Conservation (phyloP, 257 asterid species). For the Nicotiana attenuata region DNA sequence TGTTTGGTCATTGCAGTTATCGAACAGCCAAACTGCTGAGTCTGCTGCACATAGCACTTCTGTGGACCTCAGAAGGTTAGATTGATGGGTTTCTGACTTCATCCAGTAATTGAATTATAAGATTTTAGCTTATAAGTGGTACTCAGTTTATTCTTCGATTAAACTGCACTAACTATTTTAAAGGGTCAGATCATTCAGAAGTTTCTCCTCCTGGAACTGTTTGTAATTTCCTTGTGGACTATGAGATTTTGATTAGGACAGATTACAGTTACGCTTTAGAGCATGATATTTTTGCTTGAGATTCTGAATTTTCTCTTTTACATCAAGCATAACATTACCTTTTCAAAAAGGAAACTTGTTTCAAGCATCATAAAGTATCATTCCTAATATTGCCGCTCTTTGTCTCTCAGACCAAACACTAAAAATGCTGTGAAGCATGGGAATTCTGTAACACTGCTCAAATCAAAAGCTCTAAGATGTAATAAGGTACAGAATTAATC, state of each 20-base stretch:
- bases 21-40: slow-evolving; percentile 13
- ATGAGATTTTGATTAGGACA: not conserved
- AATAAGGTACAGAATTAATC: slow-evolving; percentile 23
- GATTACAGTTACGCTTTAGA: not conserved
- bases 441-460: slow-evolving; percentile 20
- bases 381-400: not conserved
- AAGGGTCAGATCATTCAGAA: not conserved
- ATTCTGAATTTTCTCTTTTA: not conserved
- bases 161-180: not conserved
- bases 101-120: not conserved
- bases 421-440: slow-evolving; percentile 18
- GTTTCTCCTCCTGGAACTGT: not conserved
- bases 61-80: slow-evolving; percentile 33
- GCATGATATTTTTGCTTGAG: not conserved
- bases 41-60: slow-evolving; percentile 13
- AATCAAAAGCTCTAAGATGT: slow-evolving; percentile 9
- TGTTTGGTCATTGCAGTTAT: slow-evolving; percentile 20
- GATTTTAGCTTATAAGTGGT: not conserved
- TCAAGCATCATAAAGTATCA: not conserved
- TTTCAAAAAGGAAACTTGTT: not conserved
- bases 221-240: not conserved
- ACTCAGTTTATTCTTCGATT: not conserved
- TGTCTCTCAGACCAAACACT: slow-evolving; percentile 26
- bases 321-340: not conserved
- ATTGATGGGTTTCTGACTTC: not conserved